phyloP scores from a whole-genome alignment of 2,329 filamentous ascomycete species.

The Mollisiaceae sp. region DNA sequence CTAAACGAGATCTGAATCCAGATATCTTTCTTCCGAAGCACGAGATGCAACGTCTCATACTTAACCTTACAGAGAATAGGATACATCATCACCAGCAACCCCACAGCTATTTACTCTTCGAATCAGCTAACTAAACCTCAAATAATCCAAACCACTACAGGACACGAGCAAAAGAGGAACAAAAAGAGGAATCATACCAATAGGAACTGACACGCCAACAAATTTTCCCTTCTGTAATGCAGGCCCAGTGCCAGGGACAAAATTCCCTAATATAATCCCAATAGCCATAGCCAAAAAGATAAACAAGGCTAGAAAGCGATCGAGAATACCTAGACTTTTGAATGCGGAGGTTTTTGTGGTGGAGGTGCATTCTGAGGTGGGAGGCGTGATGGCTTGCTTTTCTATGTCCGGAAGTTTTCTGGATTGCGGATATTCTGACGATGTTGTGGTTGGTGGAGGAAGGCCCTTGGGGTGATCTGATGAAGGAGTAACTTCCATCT shows the following conservation, averaged over 20 bases:
- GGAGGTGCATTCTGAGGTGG: not conserved
- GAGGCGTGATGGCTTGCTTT: not conserved
- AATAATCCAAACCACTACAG: not conserved
- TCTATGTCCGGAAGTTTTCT: not conserved
- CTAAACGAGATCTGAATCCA: constrained; percentile 85
- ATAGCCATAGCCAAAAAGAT: constrained; percentile 70
- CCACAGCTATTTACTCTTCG: constrained; percentile 61
- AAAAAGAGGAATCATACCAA: constrained; percentile 51
- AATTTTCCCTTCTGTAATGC: constrained; percentile 65
- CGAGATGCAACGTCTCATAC: constrained; percentile 73
- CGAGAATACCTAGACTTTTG: constrained; percentile 50
- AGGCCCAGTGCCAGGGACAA: constrained; percentile 58
- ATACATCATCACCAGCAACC: constrained; percentile 91
- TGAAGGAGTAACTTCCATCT: constrained; percentile 6
- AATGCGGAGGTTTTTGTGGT: constrained; percentile 33
- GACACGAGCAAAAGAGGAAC: not conserved
- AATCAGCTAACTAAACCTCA: not conserved
- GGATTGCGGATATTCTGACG: not conserved
- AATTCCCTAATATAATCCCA: constrained; percentile 68
- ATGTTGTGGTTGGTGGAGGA: not conserved
- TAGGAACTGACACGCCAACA: constrained; percentile 66
- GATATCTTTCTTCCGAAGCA: constrained; percentile 64
- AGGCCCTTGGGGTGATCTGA: not conserved
- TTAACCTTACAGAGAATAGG: constrained; percentile 87
- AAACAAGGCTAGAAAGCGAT: constrained; percentile 60